Evolutionary conservation across 257 asterid genomes (phyloP), one percentile per base, ranked within the genome.

Genomic region (Lycium ferocissimum): DNA sequence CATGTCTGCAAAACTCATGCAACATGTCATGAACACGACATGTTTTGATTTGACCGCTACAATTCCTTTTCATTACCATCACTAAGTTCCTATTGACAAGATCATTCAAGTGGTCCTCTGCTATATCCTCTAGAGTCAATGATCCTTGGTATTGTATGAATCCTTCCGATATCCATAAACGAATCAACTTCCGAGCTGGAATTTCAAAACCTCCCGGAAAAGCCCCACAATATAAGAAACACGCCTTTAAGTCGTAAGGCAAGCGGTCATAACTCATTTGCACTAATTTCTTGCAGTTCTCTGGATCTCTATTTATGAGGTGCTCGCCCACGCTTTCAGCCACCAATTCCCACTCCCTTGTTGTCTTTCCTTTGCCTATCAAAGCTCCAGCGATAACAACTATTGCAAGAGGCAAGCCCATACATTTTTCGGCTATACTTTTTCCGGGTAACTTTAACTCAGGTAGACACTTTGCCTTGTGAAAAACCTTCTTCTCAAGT

Each of bases 141-240:
- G 59, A 22, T 56, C 72, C 85, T 85, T 66, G 83, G 87, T 9
- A 65, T 22, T 87, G 92, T 70, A 93, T 88, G 83, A 93, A 89
- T 9, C 97, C 97, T 71, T 92, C 97, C 0, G 92, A 94, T 15
- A 91, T 86, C 97, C 95, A 93, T n/a, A 92, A 26, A 2, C 91
- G 87, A 1, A 87, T 73, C 13, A 93, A 80, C 47, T 87, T 89
- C 91, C 91, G 73, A 40, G 87, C 91, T 0, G 90, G 90, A 72
- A 93, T 92, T 79, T 84, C 90, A 65, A 47, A 85, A 66, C 88
- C 95, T 8, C 91, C 92, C 0, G 92, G 93, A 85, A 92, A 92
- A 88, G 89, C 86, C 56, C 92, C 95, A 35, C 92, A 84, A 76
- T 93, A 93, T 81, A 92, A 83, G 59, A 93, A 93, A 76, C 95